A percentile compares a stretch with the other conserved stretches of the same genome.
phyloP scores from a whole-genome alignment of 768 basidiomycete species.

The Multifurca ochricompacta region DNA sequence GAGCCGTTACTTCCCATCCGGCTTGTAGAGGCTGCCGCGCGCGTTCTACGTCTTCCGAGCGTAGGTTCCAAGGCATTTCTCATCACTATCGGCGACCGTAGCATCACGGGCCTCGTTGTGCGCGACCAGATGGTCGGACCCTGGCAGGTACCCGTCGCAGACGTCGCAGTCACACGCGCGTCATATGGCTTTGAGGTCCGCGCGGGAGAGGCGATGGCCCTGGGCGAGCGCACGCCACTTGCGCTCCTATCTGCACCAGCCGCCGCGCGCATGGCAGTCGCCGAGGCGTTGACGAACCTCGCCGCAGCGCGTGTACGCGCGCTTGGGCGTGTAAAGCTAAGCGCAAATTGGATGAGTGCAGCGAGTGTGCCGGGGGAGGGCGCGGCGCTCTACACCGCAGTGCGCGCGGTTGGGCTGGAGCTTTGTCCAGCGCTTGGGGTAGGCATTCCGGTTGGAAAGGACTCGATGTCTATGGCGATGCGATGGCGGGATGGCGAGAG shows the following conservation, averaged over 20 bases:
- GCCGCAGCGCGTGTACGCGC: slow-evolving; percentile 68
- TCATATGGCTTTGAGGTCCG: slow-evolving; percentile 85
- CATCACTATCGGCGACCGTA: slow-evolving; percentile 95
- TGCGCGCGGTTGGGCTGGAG: slow-evolving; percentile 84
- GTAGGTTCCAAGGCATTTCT: slow-evolving; percentile 97
- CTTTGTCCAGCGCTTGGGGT: slow-evolving; percentile 89
- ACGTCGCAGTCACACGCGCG: slow-evolving; percentile 93
- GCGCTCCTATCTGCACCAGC: slow-evolving; percentile 84
- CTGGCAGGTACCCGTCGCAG: slow-evolving; percentile 96
- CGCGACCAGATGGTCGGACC: slow-evolving; percentile 99
- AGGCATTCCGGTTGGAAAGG: slow-evolving; percentile 97
- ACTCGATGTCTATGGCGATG: slow-evolving; percentile 99
- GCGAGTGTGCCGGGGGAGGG: slow-evolving; percentile 87
- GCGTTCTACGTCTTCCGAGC: slow-evolving; percentile 84
- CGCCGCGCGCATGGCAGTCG: slow-evolving; percentile 94
- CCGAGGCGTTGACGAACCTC: slow-evolving; percentile 88
- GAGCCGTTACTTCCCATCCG: slow-evolving; percentile 36
- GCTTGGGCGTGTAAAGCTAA: slow-evolving; percentile 79
- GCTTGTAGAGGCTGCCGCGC: slow-evolving; percentile 57
- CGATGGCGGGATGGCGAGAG: slow-evolving; percentile 61
- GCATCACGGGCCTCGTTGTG: slow-evolving; percentile 88
- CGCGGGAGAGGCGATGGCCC: slow-evolving; percentile 94
- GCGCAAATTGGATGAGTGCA: slow-evolving; percentile 99
- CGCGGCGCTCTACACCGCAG: slow-evolving; percentile 81
- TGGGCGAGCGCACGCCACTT: slow-evolving; percentile 93